phyloP scores from a whole-genome alignment of 2,329 filamentous ascomycete species.

The Clathrospora elynae region DNA sequence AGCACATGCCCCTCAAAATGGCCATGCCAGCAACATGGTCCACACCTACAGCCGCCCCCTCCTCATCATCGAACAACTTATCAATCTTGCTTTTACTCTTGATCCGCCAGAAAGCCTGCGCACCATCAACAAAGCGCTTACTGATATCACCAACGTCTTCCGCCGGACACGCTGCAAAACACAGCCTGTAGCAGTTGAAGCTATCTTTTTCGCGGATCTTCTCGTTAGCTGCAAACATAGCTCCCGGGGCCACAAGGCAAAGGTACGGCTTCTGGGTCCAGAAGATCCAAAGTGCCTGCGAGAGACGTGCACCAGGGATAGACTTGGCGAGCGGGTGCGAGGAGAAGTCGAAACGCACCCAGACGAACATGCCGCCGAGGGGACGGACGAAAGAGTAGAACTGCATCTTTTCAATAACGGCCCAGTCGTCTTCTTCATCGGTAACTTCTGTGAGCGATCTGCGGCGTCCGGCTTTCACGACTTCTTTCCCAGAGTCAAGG shows the following conservation, averaged over 20 bases:
- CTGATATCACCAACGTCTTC: constrained; percentile 68
- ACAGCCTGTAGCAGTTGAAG: constrained; percentile 77
- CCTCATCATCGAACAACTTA: constrained; percentile 57
- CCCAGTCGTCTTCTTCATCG: constrained; percentile 65
- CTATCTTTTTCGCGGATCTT: constrained; percentile 63
- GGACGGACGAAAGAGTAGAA: constrained; percentile 81
- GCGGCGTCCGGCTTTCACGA: constrained; percentile 65
- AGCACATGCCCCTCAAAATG: constrained; percentile 41
- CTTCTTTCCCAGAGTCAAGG: constrained; percentile 70
- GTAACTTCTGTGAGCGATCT: constrained; percentile 39
- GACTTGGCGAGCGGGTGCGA: constrained; percentile 70
- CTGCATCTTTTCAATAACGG: constrained; percentile 73
- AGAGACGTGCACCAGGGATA: constrained; percentile 62
- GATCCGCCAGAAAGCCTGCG: constrained; percentile 77
- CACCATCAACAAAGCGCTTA: constrained; percentile 68
- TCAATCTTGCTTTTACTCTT: constrained; percentile 70
- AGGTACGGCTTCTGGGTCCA: constrained; percentile 71
- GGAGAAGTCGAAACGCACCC: constrained; percentile 74
- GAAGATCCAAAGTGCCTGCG: constrained; percentile 71
- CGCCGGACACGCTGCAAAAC: constrained; percentile 82
- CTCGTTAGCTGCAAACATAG: constrained; percentile 72
- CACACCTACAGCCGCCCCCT: constrained; percentile 10
- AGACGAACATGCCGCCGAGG: constrained; percentile 89
- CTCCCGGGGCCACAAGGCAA: constrained; percentile 72
- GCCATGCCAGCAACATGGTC: constrained; percentile 34